Evolutionary conservation across 2,329 filamentous ascomycete genomes (phyloP).

Genomic region (Neofusicoccum sp.): DNA sequence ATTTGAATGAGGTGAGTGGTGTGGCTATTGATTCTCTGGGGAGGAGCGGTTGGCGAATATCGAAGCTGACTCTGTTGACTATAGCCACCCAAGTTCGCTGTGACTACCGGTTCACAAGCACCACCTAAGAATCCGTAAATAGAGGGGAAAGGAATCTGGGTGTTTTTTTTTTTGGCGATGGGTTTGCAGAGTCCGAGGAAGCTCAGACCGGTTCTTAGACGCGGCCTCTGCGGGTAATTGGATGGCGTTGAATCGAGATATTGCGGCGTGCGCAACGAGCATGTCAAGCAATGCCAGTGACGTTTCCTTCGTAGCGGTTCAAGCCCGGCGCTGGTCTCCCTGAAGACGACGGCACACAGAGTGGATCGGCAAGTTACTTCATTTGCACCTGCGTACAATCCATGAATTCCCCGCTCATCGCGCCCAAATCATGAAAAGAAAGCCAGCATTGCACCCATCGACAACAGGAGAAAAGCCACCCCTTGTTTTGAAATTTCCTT

Average conservation of each 20-base stretch:
- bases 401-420: slow-evolving; percentile 14
- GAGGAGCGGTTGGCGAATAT: background rate
- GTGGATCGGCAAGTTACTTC: slow-evolving; percentile 31
- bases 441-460: slow-evolving; percentile 15
- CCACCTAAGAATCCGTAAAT: background rate
- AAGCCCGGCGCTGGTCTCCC: background rate
- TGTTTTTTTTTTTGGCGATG: background rate
- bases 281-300: too few species aligned
- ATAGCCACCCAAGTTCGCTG: slow-evolving; percentile 23
- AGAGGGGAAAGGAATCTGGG: too few species aligned
- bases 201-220: background rate
- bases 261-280: background rate
- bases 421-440: slow-evolving; percentile 16
- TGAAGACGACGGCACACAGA: background rate
- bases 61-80: background rate
- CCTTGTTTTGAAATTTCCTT: slow-evolving; percentile 10
- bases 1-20: slow-evolving; percentile 50
- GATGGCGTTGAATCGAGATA: background rate
- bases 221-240: background rate
- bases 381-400: slow-evolving; percentile 20
- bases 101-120: slow-evolving; percentile 6
- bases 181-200: background rate
- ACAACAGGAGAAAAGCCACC: slow-evolving; percentile 13
- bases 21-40: too few species aligned
- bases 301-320: too few species aligned